Base-by-base conservation (phyloP, 345 rosid genomes). In the Physaria fendleri region DNA sequence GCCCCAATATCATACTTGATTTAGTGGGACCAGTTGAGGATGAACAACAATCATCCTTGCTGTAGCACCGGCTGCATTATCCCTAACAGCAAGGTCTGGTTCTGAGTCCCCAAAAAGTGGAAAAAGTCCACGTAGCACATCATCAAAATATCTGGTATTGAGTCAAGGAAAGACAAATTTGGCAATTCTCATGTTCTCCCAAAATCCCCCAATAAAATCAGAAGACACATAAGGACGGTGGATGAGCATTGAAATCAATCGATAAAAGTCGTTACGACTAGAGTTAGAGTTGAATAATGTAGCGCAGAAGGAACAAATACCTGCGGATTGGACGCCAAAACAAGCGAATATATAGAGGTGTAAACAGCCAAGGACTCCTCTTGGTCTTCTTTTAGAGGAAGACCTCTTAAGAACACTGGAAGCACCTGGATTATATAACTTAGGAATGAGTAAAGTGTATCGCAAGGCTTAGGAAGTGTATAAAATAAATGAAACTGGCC, bases 51-150 rank as follows among this genome's bases (percentile, higher is more conserved):
- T 87, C 99, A 94, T 90, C 80, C 97, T 87, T 63, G 99, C 97
- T 44, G 87, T 81, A 13, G 97, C 99, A 79, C 99, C 99, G 30
- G 97, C 96, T 43, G 97, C 97, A 74, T 94, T 94, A 75, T 94
- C 99, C 71, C 95, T 75, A 42, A 94, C 99, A 9, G 87, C 99
- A 76, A 75, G 79, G 76, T 94, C 97, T 35, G 90, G 90, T 71
- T 94, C 99, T 34, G 93, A 75, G 16, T 90, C 97, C 68, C 97
- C 97, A 53, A 94, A 94, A 62, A 90, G 79, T 8, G 88, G 96
- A 72, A 62, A 79, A 34, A 94, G 87, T 42, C 77, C 83, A 4
- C 82, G 84, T 67, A 94, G 59, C 71, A 84, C 76, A 48, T 90
- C 95, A 71, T 76, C 82, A 67, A 82, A 85, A 75, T 77, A 90